phyloP scores from a whole-genome alignment of 257 asterid genomes.

The Perilla frutescens region DNA sequence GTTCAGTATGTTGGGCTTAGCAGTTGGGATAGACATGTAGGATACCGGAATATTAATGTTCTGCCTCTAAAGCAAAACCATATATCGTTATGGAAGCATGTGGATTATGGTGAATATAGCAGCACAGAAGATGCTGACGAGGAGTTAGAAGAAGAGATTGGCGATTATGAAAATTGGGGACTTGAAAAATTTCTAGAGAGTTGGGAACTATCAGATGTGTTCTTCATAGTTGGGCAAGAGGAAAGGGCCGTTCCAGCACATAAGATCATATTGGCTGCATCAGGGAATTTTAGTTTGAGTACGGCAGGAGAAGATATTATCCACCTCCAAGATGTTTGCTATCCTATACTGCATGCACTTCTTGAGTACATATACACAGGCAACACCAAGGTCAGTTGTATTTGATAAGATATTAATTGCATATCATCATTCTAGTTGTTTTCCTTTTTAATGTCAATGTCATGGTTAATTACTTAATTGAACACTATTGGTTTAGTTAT shows the following conservation, averaged over 20 bases:
- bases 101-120: constrained; percentile 60
- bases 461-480: not conserved
- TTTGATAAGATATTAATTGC: not conserved
- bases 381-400: constrained; percentile 66
- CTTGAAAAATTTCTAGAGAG: constrained; percentile 76
- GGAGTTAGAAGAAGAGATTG: constrained; percentile 60
- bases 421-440: constrained; percentile 5
- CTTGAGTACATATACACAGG: constrained; percentile 86
- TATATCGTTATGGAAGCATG: constrained; percentile 88
- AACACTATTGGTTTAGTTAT: not conserved
- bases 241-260: constrained; percentile 85
- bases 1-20: constrained; percentile 96
- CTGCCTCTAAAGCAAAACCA: constrained; percentile 86
- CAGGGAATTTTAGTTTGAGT: constrained; percentile 66
- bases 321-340: constrained; percentile 56
- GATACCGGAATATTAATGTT: constrained; percentile 85
- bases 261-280: constrained; percentile 78
- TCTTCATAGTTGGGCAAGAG: constrained; percentile 78
- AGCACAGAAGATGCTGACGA: constrained; percentile 63
- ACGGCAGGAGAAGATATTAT: constrained; percentile 54
- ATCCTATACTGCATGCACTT: constrained; percentile 72
- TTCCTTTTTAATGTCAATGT: not conserved
- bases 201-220: constrained; percentile 83
- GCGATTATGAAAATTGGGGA: constrained; percentile 77
- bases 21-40: constrained; percentile 98